These are phyloP conservation scores for Pythium monospermum DNA, from an alignment of 352 stramenopile genomes.

Conservation along the genomic window DNA sequence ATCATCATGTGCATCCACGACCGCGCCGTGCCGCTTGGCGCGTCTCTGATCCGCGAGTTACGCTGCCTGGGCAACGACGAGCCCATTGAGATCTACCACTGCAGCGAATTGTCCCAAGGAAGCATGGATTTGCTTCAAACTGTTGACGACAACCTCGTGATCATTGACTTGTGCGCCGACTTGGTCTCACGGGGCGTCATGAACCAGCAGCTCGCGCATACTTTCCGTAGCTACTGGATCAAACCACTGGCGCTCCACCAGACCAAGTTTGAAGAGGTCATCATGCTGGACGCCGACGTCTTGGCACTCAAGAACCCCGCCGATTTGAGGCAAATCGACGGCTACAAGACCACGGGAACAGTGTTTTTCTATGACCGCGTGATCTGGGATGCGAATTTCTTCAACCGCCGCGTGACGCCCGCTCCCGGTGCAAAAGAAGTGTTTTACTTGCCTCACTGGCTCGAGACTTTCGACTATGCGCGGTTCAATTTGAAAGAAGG, in stretches of 20 bases:
- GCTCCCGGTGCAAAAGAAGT: constrained; percentile 20
- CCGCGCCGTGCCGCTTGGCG: constrained; percentile 23
- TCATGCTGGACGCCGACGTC: constrained; percentile 48
- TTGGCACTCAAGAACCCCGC: constrained; percentile 42
- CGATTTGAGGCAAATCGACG: constrained; percentile 26
- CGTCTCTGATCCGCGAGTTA: constrained; percentile 28
- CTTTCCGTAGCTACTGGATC: constrained; percentile 32
- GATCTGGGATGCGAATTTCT: constrained; percentile 40
- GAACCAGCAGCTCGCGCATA: constrained; percentile 9
- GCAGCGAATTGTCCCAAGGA: constrained; percentile 20
- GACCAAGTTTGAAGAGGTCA: constrained; percentile 25
- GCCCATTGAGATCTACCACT: constrained; percentile 27
- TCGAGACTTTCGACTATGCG: constrained; percentile 53
- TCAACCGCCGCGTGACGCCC: constrained; percentile 26
- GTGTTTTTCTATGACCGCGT: constrained; percentile 70
- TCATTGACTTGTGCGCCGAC: constrained; percentile 29
- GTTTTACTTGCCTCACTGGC: constrained; percentile 41
- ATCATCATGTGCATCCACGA: constrained; percentile 33
- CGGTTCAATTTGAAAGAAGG: constrained; percentile 27
- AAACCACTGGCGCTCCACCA: constrained; percentile 30
- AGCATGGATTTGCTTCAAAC: constrained; percentile 13
- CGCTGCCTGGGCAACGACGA: constrained; percentile 23
- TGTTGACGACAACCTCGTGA: constrained; percentile 21
- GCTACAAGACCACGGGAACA: constrained; percentile 40
- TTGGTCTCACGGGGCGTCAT: constrained; percentile 19